Conservation (phyloP, 2,329 filamentous ascomycete species). For the Leptosphaerulina australis region DNA sequence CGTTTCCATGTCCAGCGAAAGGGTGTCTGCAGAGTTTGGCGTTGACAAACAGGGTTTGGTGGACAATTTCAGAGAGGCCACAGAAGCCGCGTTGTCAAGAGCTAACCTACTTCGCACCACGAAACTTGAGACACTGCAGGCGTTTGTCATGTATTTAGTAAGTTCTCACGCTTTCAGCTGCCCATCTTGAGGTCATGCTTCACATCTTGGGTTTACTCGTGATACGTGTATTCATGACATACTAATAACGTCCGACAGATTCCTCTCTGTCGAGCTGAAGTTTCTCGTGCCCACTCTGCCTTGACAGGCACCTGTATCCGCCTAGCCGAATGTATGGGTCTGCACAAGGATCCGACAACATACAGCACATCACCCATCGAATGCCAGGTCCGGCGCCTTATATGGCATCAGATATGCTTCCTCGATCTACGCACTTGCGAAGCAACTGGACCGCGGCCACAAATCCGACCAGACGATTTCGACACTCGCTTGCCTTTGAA, state of each 20-base stretch:
- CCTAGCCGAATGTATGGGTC: constrained; percentile 77
- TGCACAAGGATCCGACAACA: constrained; percentile 72
- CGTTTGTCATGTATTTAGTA: constrained; percentile 77
- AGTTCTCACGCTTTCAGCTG: constrained; percentile 37
- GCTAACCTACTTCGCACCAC: constrained; percentile 75
- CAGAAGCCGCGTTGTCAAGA: constrained; percentile 70
- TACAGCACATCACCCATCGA: constrained; percentile 72
- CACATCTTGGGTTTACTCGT: neutral
- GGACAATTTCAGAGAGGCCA: constrained; percentile 61
- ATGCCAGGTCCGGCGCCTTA: constrained; percentile 71
- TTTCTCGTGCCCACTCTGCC: constrained; percentile 75
- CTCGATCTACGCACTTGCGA: constrained; percentile 77
- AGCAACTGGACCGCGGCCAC: constrained; percentile 72
- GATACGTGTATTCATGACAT: neutral
- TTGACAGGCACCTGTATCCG: constrained; percentile 73
- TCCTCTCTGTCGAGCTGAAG: constrained; percentile 72
- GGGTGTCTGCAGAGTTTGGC: constrained; percentile 60
- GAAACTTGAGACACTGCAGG: constrained; percentile 75
- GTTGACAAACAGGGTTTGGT: constrained; percentile 64
- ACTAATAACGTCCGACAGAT: constrained; percentile 55
- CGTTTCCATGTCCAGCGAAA: constrained; percentile 66
- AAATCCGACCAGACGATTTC: constrained; percentile 75
- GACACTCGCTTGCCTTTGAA: constrained; percentile 76
- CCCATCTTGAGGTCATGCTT: no score
- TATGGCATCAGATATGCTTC: constrained; percentile 81